A percentile compares a stretch with the other conserved stretches of the same genome.
These are phyloP conservation scores for Furcasterigmium sp. DNA, from an alignment of 2,329 filamentous ascomycete genomes.

Conservation along the genomic window DNA sequence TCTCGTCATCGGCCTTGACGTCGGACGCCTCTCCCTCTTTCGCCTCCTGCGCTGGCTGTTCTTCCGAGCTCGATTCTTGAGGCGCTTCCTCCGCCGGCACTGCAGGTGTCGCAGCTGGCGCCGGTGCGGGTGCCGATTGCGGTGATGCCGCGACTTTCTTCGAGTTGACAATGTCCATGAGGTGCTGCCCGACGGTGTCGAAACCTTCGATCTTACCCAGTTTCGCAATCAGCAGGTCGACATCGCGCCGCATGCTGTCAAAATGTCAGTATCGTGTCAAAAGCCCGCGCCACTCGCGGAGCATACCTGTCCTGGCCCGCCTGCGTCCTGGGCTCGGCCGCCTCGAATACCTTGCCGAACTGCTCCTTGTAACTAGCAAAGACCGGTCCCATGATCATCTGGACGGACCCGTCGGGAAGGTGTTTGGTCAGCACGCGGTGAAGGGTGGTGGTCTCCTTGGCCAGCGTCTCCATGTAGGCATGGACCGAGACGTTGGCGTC, in stretches of 20 bases:
- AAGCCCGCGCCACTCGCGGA: no score
- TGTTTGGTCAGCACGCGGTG: conserved; percentile 81
- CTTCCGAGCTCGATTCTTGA: no score
- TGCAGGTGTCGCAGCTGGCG: not conserved
- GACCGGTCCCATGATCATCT: conserved; percentile 80
- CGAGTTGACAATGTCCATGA: conserved; percentile 58
- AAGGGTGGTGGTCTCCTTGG: conserved; percentile 79
- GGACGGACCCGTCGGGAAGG: conserved; percentile 69
- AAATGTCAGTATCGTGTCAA: not conserved
- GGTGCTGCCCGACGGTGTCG: conserved; percentile 63
- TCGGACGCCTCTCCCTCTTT: conserved; percentile 9
- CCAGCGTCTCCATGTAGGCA: conserved; percentile 79
- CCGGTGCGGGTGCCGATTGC: conserved; percentile 6
- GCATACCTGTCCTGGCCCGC: conserved; percentile 66
- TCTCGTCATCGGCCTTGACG: conserved; percentile 10
- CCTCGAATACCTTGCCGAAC: conserved; percentile 65
- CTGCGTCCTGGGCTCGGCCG: conserved; percentile 59
- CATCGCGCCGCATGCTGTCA: conserved; percentile 68
- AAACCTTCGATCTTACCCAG: conserved; percentile 77
- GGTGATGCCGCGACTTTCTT: conserved; percentile 40
- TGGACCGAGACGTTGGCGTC: conserved; percentile 41
- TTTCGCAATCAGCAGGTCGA: conserved; percentile 65
- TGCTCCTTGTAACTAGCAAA: conserved; percentile 78
- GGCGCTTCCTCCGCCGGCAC: conserved; percentile 4
- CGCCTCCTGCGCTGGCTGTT: no score